Percentiles rank a stretch among this genome's conserved stretches.
phyloP scores from a whole-genome alignment of 371 early-diverging fungal genomes.

The Lichtheimia ornata region DNA sequence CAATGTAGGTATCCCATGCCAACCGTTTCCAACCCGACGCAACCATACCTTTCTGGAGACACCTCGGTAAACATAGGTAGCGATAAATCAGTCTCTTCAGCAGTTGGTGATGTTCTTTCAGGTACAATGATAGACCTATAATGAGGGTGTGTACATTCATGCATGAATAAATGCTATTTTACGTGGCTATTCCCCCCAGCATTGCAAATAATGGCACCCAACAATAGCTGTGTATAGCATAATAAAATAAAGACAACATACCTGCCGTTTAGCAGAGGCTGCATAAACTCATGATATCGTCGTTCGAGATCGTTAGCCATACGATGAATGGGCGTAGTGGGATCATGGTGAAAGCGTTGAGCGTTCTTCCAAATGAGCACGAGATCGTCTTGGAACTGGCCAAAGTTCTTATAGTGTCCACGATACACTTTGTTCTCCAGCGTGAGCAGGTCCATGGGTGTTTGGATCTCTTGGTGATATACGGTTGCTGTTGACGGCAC shows the following conservation, averaged over 20 bases:
- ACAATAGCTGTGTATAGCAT: no score
- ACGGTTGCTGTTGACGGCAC: conserved; percentile 28
- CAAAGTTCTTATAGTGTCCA: conserved; percentile 25
- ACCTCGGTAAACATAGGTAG: conserved; percentile 1
- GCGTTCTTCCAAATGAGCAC: conserved; percentile 47
- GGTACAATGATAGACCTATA: neutral
- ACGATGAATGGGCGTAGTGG: conserved; percentile 31
- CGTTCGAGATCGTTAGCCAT: conserved; percentile 25
- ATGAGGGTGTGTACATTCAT: neutral
- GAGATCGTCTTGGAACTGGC: conserved; percentile 38
- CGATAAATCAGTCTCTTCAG: conserved; percentile 13
- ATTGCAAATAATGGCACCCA: neutral
- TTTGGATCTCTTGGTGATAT: conserved; percentile 37
- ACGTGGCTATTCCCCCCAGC: conserved; percentile 17
- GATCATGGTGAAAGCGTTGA: conserved; percentile 36
- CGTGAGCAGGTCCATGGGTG: conserved; percentile 46
- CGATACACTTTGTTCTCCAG: conserved; percentile 32
- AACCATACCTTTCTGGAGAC: conserved; percentile 1
- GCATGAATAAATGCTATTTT: conserved; percentile 8
- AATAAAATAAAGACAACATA: conserved; percentile 12
- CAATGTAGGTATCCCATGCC: neutral
- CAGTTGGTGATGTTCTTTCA: conserved; percentile 4
- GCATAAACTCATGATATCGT: conserved; percentile 12
- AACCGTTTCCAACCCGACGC: neutral
- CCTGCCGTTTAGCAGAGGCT: conserved; percentile 31